phyloP scores from a whole-genome alignment of 257 asterid species.

The Solanum dulcamara region DNA sequence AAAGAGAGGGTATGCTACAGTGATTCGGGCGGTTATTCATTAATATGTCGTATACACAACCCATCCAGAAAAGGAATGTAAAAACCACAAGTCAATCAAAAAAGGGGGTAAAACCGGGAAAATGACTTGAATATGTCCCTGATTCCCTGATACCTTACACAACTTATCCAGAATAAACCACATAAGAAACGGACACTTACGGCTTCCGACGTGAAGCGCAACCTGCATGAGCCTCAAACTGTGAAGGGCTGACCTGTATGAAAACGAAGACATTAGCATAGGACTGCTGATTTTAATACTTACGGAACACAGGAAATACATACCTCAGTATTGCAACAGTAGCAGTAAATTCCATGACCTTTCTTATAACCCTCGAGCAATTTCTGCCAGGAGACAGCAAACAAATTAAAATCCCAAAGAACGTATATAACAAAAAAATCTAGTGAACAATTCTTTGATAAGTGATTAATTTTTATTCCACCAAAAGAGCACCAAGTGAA shows the following conservation, averaged over 20 bases:
- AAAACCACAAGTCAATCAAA: background rate
- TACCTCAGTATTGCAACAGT: conserved; percentile 66
- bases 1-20: too few species aligned
- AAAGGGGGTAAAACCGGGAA: background rate
- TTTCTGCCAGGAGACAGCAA: conserved; percentile 28
- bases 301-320: background rate
- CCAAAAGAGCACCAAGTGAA: background rate
- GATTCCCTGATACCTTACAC: background rate
- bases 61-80: background rate
- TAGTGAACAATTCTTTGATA: background rate
- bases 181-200: conserved; percentile 32
- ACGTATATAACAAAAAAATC: background rate
- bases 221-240: conserved; percentile 95
- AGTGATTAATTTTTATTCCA: background rate
- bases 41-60: background rate
- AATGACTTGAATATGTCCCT: background rate
- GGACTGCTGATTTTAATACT: background rate
- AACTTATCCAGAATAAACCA: background rate
- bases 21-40: background rate
- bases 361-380: conserved; percentile 48
- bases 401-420: background rate
- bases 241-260: conserved; percentile 81
- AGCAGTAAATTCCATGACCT: conserved; percentile 61
- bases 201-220: conserved; percentile 83
- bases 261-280: background rate